Evolutionary conservation across 2,329 filamentous ascomycete genomes (phyloP), one percentile per base, ranked within the genome.

Genomic region (Fusarium continuum): DNA sequence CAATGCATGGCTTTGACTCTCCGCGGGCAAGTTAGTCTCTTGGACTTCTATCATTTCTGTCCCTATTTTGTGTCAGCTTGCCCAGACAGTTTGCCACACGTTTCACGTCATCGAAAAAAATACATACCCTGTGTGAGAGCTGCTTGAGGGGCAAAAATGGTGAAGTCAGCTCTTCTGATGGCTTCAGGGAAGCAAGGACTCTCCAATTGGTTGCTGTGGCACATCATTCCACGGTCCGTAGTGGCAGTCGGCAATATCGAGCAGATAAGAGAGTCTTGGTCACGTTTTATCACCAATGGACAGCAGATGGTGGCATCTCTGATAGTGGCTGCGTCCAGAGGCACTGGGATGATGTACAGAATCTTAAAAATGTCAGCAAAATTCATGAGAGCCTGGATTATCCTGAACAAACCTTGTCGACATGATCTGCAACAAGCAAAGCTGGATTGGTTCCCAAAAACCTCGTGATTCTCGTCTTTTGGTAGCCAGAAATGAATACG

Each of bases 151-250:
- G 9, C 47, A 9, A 39, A 4, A 2, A 60, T 11, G 2, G 29
- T 41, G 14, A 59, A 60, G 1, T 60, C 39, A 0, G 56, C 56
- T 3, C 56, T 54, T 1, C 13, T 16, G 17, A 60, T 60, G 6
- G 56, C 56, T 11, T 60, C 55, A 2, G 34, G n/a, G 8, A 60
- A 60, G 8, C 39, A 53, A n/a, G 55, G 20, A 2, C 36, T 60
- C 0, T n/a, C 3, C 1, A 16, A 26, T 3, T 7, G 31, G 0
- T 11, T 17, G 0, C 55, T 22, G 2, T 19, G 6, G 3, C 55
- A 60, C 14, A 39, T 28, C 39, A 54, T 60, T 3, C 26, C 6
- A 0, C 5, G 14, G 3, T 60, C 56, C 0, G 47, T 53, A 0
- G 55, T 40, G 0, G 55, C 56, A 4, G 29, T 51, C 1, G 55